Base-by-base conservation (phyloP, 2,329 filamentous ascomycete species). In the Apiospora hydei region DNA sequence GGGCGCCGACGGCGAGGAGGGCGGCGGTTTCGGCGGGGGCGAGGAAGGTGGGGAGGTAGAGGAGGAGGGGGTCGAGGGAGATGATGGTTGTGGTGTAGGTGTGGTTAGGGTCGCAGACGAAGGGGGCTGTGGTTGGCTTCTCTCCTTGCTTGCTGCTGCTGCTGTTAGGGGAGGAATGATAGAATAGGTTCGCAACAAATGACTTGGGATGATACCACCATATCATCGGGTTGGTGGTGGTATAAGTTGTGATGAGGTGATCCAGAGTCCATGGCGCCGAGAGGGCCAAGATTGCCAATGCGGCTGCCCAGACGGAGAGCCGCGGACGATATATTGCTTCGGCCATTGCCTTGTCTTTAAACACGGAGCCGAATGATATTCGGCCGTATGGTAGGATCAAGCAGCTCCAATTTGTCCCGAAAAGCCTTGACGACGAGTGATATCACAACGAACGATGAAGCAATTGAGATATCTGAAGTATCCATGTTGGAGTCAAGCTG, bases 41-140 rank as follows among this genome's bases (percentile, higher is more conserved):
- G 71, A 83, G 74, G 76, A 83, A 81, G 71, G 77, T 68, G 77
- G 79, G 80, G 76, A 84, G 81, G 75, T 84, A 84, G 69, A 84
- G 79, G n/a, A 83, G 75, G 5, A 83, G 76, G 0, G 82, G 82
- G 44, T 82, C 79, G 44, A 82, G 76, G 18, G 81, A 83, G 53
- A 84, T 76, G 67, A 84, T 77, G 66, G 82, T 78, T 0, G 79
- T 82, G 4, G 76, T 77, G 76, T 83, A 83, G 14, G 76, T 67
- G 26, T 80, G 78, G 5, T 47, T 8, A 1, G 76, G 47, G 16
- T 75, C 75, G 75, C 82, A 83, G 53, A 74, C 70, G 70, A 78
- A 81, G 13, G 51, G 38, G 34, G 64, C 8, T 6, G 34, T 7
- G 0, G 7, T 34, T 10, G 44, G 13, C 18, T 30, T 6, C 26